These are phyloP conservation scores for Pyrenophora seminiperda DNA, from an alignment of 2,329 filamentous ascomycete genomes.

Conservation along the genomic window DNA sequence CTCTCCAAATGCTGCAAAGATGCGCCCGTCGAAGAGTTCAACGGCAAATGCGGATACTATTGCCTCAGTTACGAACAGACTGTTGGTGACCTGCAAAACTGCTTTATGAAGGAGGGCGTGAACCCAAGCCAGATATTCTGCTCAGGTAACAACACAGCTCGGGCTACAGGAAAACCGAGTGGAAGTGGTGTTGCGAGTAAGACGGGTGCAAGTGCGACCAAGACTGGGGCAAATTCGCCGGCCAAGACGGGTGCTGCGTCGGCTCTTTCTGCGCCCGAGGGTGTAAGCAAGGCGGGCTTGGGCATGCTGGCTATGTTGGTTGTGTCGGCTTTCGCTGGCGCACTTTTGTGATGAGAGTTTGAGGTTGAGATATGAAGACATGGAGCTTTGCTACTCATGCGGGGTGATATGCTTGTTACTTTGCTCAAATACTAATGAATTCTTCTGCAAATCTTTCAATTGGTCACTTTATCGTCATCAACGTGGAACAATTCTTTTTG, in stretches of 20 bases:
- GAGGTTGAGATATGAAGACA: too few species aligned
- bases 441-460: too few species aligned
- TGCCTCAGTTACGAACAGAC: constrained; percentile 37
- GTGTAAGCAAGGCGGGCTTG: constrained; percentile 36
- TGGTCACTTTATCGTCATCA: too few species aligned
- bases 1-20: constrained; percentile 41
- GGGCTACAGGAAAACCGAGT: constrained; percentile 32
- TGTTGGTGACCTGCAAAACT: constrained; percentile 34
- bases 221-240: constrained; percentile 3
- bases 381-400: neutral
- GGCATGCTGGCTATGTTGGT: constrained; percentile 37
- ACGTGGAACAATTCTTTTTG: too few species aligned
- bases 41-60: constrained; percentile 38
- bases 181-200: constrained; percentile 17
- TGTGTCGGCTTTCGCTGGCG: constrained; percentile 34
- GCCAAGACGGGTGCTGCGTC: constrained; percentile 23
- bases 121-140: constrained; percentile 31
- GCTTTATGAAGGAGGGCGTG: constrained; percentile 36
- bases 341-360: constrained; percentile 24
- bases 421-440: too few species aligned
- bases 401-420: neutral
- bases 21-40: constrained; percentile 38
- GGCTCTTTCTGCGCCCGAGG: neutral
- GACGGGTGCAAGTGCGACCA: constrained; percentile 7
- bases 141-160: constrained; percentile 32